These are phyloP conservation scores for Castanea sativa DNA, from an alignment of 306 rosid species.

Conservation along the genomic window DNA sequence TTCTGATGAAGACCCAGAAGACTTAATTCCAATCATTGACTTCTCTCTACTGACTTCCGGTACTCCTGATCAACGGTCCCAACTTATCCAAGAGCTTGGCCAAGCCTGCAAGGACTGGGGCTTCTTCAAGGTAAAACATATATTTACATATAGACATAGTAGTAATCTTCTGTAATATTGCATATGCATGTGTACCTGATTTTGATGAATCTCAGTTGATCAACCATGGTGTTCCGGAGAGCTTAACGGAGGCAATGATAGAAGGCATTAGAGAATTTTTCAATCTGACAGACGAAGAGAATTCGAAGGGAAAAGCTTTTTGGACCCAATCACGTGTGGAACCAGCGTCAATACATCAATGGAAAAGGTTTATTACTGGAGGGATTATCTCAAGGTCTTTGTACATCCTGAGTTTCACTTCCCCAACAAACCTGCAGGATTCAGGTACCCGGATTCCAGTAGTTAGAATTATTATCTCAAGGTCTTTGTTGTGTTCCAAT, in stretches of 20 bases:
- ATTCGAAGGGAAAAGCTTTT: conserved; percentile 43
- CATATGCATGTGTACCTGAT: not conserved
- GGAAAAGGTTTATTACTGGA: conserved; percentile 11
- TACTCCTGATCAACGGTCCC: conserved; percentile 28
- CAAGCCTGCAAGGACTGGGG: conserved; percentile 52
- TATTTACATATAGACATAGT: no score
- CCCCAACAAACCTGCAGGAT: conserved; percentile 47
- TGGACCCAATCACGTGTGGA: conserved; percentile 51
- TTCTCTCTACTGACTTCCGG: conserved; percentile 40
- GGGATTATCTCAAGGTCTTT: conserved; percentile 39
- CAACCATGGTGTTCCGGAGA: conserved; percentile 52
- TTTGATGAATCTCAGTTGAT: conserved; percentile 28
- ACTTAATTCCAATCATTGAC: conserved; percentile 45
- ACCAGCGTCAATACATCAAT: conserved; percentile 48
- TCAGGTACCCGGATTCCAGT: not conserved
- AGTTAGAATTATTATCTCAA: no score
- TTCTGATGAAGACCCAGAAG: conserved; percentile 28
- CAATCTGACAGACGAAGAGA: conserved; percentile 37
- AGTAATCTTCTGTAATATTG: no score
- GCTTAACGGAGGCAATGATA: conserved; percentile 34
- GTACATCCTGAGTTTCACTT: conserved; percentile 36
- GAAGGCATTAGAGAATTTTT: conserved; percentile 35
- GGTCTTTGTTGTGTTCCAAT: no score
- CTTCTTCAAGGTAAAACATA: conserved; percentile 40
- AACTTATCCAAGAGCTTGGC: conserved; percentile 24